Base-by-base conservation (phyloP, 208 protist genomes). In the Leishmania amazonensis region DNA sequence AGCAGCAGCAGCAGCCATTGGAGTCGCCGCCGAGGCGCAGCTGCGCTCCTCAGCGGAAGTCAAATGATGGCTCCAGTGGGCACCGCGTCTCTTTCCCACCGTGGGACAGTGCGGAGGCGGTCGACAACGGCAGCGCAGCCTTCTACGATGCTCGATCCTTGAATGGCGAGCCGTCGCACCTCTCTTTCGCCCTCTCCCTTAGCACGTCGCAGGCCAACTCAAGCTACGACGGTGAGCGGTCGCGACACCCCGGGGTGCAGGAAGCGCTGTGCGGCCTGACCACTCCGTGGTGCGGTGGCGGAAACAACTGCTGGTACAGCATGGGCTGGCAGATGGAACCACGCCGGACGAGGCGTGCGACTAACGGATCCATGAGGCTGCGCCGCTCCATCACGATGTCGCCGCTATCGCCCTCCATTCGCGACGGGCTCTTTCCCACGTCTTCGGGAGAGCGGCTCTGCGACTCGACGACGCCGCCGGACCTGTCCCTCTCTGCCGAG, bases 271-370 rank as follows among this genome's bases (percentile, higher is more conserved):
- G 62, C 54, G 24, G 40, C 2, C 11, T n/a, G 40, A 31, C 57
- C 13, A 49, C 40, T 65, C 53, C 58, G 67, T 78, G 81, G 81
- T 78, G 38, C 58, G n/a, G 7, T 13, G 57, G 17, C 28, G 57
- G 45, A 62, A 49, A 57, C 81, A 78, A 60, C 60, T 67, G 70
- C 51, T 85, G 81, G 81, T 78, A 81, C 51, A 49, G 65, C 17
- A 42, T 62, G 21, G 72, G n/a, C n/a, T 54, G 45, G 28, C 70
- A 62, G 49, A 47, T 40, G 76, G 81, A 78, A 15, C 58, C 38
- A 35, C 76, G 76, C 45, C 68, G 47, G 11, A 73, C 51, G 40
- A 70, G 81, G 62, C 60, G 76, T 40, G 51, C 51, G 6, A 67
- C 68, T n/a, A 47, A 21, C 38, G 47, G n/a, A 11, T 49, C 11